Evolutionary conservation across 2,329 filamentous ascomycete genomes (phyloP).

Genomic region (Fusarium sp.): DNA sequence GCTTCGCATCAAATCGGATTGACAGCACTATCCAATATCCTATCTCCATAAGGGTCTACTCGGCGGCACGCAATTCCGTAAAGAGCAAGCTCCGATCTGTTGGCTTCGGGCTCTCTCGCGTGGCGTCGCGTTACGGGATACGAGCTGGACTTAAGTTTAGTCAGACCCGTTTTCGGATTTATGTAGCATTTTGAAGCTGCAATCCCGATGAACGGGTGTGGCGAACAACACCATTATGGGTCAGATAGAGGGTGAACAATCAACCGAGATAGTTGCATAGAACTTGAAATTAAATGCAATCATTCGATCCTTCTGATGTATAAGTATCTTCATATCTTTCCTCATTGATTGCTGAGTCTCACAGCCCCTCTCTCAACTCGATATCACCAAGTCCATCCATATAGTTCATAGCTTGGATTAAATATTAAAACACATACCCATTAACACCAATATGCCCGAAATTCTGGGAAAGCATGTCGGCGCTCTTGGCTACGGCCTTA

Average conservation of each 20-base stretch:
- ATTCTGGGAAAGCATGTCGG: constrained; percentile 58
- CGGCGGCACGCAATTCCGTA: background rate
- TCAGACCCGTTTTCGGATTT: constrained; percentile 7
- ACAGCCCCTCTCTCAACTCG: background rate
- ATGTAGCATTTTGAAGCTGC: background rate
- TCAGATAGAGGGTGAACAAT: background rate
- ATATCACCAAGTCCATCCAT: background rate
- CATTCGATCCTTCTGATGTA: background rate
- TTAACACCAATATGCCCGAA: constrained; percentile 27
- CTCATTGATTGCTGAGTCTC: background rate
- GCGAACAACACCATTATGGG: background rate
- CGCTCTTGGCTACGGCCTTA: constrained; percentile 63
- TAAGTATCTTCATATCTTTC: background rate
- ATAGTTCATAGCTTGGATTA: background rate
- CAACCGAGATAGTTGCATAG: background rate
- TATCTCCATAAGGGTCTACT: background rate
- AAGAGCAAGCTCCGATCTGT: background rate
- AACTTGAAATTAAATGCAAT: background rate
- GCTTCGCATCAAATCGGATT: background rate
- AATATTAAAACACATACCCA: background rate
- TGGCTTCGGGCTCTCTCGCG: background rate
- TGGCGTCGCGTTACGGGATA: background rate
- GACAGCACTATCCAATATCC: background rate
- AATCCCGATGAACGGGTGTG: constrained; percentile 8
- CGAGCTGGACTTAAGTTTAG: background rate